Evolutionary conservation across 2,329 filamentous ascomycete genomes (phyloP).

Genomic region (Stachybotrys chartarum): DNA sequence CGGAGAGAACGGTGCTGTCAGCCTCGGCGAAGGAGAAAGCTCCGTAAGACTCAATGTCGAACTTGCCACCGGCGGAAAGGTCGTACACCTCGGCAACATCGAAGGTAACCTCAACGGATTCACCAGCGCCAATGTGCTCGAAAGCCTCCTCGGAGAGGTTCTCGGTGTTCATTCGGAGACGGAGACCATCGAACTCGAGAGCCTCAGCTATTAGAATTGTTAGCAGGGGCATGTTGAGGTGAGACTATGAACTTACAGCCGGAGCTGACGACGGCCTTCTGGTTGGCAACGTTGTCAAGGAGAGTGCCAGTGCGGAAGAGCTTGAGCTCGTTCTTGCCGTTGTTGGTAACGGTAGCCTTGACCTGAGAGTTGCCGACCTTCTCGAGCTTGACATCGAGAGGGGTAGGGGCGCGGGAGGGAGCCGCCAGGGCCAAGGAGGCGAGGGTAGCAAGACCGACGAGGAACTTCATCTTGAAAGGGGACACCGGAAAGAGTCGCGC

Average conservation of each 20-base stretch:
- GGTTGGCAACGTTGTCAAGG: constrained; percentile 42
- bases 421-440: constrained; percentile 27
- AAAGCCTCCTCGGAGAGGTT: constrained; percentile 42
- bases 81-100: constrained; percentile 51
- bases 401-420: constrained; percentile 29
- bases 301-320: constrained; percentile 47
- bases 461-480: constrained; percentile 29
- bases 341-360: constrained; percentile 47
- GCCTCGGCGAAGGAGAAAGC: constrained; percentile 47
- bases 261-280: constrained; percentile 45
- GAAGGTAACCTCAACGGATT: constrained; percentile 45
- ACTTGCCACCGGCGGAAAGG: constrained; percentile 42
- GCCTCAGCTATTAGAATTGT: constrained; percentile 21
- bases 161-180: constrained; percentile 37
- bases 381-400: constrained; percentile 38
- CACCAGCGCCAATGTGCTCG: constrained; percentile 36
- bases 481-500: neutral
- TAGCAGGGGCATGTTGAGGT: neutral
- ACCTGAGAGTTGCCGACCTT: constrained; percentile 44
- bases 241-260: constrained; percentile 26
- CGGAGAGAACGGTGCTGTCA: constrained; percentile 44
- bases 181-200: constrained; percentile 46
- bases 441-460: constrained; percentile 24
- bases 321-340: constrained; percentile 39
- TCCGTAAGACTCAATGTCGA: constrained; percentile 49